Evolutionary conservation across 1,284 basidiomycete genomes (phyloP).

Genomic region (Xerocomus tenax): DNA sequence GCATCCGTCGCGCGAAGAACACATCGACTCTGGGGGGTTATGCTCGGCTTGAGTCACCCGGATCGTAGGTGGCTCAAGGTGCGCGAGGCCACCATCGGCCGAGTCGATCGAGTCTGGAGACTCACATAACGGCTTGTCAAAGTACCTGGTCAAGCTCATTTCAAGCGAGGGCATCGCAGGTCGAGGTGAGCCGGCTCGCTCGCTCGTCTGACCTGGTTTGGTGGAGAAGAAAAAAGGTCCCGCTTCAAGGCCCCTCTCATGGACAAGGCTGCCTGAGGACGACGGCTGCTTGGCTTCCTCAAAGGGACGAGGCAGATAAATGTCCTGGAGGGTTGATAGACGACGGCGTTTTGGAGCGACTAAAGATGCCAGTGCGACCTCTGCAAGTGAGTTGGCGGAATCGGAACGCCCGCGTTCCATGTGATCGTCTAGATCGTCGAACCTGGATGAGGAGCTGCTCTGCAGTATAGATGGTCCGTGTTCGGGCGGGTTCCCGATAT

Average conservation of each 20-base stretch:
- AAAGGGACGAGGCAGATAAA: slow-evolving; percentile 22
- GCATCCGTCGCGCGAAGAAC: not conserved
- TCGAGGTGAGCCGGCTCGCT: not conserved
- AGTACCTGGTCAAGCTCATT: not conserved
- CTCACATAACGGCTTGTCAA: slow-evolving; percentile 19
- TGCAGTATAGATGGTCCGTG: slow-evolving; percentile 1
- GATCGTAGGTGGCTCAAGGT: not conserved
- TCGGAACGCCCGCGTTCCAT: slow-evolving; percentile 5
- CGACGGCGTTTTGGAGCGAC: not conserved
- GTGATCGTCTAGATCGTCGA: not conserved
- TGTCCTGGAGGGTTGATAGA: slow-evolving; percentile 16
- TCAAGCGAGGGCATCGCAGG: slow-evolving; percentile 1
- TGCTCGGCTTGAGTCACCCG: not conserved
- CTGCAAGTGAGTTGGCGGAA: slow-evolving; percentile 13
- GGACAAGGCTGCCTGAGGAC: slow-evolving; percentile 4
- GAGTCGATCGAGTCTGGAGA: slow-evolving; percentile 18
- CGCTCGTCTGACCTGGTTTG: slow-evolving; percentile 1
- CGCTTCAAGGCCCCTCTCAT: slow-evolving; percentile 17
- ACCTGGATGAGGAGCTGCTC: not conserved
- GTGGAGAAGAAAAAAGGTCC: slow-evolving; percentile 9
- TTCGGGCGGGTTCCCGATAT: not conserved
- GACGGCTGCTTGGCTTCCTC: slow-evolving; percentile 7
- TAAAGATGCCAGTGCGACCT: slow-evolving; percentile 12
- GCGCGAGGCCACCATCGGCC: not conserved
- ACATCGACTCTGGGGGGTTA: not conserved